Base-by-base conservation (phyloP, 345 rosid genomes). In the Carallia pectinifolia region DNA sequence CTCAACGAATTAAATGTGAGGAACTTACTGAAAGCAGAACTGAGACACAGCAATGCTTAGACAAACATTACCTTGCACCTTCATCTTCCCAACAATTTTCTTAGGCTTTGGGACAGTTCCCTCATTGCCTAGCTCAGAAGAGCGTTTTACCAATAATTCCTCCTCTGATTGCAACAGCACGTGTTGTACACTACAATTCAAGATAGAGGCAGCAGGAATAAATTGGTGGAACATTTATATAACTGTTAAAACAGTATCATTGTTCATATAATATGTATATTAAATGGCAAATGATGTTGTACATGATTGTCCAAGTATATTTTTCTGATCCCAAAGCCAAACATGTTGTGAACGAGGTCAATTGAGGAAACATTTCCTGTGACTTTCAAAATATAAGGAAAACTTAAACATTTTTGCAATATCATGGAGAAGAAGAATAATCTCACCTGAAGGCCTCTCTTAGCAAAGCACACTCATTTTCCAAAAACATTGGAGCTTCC, bases 401-500 rank as follows among this genome's bases (percentile, higher is more conserved):
- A 12, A 44, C 16, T 10, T 44, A 44, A 44, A 44, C 12, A 44
- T 44, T 44, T 44, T 44, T 13, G 3, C 50, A 12, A 44, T 12
- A 12, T 44, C 17, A 44, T 44, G 50, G 50, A 44, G 50, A 44
- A 44, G 50, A 13, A 44, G 50, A 44, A 44, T 44, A 12, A 44
- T 44, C 91, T 81, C 80, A 93, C 98, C 97, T 84, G 75, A 95
- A 95, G 74, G 93, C 76, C 68, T 92, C 93, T 65, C 99, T 90
- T 44, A 95, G 76, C 53, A 92, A 76, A 71, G 87, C 87, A 80
- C 99, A 95, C 81, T 95, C 99, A 73, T 92, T 87, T 65, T 95
- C 97, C 78, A 95, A 79, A 79, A 90, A 95, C 86, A 87, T 81
- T 18, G 99, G 99, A 82, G 99, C 97, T 78, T 95, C 97, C 96